phyloP scores from a whole-genome alignment of 225 moss, liverwort and hornwort species.

The Marchantia paleacea region DNA sequence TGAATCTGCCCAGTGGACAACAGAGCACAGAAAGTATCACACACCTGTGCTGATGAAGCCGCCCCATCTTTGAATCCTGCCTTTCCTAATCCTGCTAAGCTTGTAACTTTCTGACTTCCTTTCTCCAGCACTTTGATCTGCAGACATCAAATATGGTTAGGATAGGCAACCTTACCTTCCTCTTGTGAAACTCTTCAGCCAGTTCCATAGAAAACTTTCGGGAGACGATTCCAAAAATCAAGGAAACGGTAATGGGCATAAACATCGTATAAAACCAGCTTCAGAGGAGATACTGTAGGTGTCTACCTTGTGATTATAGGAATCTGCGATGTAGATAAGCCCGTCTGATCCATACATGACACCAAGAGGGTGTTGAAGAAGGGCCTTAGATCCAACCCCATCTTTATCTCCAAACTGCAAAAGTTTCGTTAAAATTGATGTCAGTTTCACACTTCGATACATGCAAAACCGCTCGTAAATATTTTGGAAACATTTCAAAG shows the following conservation, averaged over 20 bases:
- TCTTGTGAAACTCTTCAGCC: no score
- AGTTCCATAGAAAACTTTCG: neutral
- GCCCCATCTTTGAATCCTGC: conserved; percentile 89
- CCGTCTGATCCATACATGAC: conserved; percentile 66
- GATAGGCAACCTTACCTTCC: neutral
- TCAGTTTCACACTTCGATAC: neutral
- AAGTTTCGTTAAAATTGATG: no score
- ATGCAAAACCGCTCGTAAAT: no score
- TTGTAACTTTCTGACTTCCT: conserved; percentile 53
- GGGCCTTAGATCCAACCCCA: conserved; percentile 69
- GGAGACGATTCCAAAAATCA: neutral
- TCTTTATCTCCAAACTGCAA: conserved; percentile 92
- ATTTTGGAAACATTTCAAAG: neutral
- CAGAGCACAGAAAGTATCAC: neutral
- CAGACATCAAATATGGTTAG: neutral
- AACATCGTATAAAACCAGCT: neutral
- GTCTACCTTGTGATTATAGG: conserved; percentile 93
- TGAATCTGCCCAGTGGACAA: neutral
- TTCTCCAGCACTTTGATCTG: conserved; percentile 57
- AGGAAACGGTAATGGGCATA: neutral
- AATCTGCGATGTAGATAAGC: conserved; percentile 84
- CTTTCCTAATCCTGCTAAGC: conserved; percentile 77
- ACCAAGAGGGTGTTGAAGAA: conserved; percentile 87
- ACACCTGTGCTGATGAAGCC: conserved; percentile 65
- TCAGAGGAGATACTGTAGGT: neutral